Evolutionary conservation across 768 basidiomycete species (phyloP), one percentile per base, ranked within the genome.

Genomic region (Mycena filopes): DNA sequence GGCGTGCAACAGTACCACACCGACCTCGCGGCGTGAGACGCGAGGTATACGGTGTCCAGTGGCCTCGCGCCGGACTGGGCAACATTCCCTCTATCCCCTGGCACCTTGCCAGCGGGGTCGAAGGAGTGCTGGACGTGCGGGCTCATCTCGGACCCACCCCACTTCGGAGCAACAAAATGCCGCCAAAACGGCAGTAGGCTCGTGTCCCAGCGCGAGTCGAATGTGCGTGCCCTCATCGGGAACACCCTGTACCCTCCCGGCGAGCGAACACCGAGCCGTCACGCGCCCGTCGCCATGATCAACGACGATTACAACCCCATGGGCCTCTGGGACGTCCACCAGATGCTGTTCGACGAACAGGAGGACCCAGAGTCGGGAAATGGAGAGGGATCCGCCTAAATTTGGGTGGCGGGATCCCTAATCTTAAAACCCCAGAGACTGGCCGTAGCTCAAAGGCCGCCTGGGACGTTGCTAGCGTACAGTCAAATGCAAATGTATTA

Each of bases 381-480:
- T 64, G 63, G 63, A 28, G 56, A 57, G 63, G 63, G 46, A 40
- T 42, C 48, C 55, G 23, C 63, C 63, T 46, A 31, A 23, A 56
- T 21, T 49, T 45, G 46, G 53, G 54, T 63, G 54, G 61, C 31
- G 62, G n/a, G 48, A 41, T 45, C 56, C 62, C 55, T 43, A 56
- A 40, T 56, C 62, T 2, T 20, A 63, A 63, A 42, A 25, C 62
- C 62, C 62, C 26, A 47, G 62, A 63, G 26, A 49, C 28, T 42
- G 54, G 4, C 9, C 49, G 10, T 33, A 12, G 31, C 5, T 12
- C 8, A n/a, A n/a, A 33, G 16, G 41, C 28, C 47, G 48, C 31
- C 62, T 55, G 55, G 62, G 62, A 63, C 55, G 48, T 63, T 63
- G 38, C 62, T 63, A 63, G 62, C 31, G 57, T 53, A 41, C 2